Percentiles rank a stretch among this genome's conserved stretches.
phyloP scores from a whole-genome alignment of 306 rosid species.

The Vachellia pachyceras region DNA sequence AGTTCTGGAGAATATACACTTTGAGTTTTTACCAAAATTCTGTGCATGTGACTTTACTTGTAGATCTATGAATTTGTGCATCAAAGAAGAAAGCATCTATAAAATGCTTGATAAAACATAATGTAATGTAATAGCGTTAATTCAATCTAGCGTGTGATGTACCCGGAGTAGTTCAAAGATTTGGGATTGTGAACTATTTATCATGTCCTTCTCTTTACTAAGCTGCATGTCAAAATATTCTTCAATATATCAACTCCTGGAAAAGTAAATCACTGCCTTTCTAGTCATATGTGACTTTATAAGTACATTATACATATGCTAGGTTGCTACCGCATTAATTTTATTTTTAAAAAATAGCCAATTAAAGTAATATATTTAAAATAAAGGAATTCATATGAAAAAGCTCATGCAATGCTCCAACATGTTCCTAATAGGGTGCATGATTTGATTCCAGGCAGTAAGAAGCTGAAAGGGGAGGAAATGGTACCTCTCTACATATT shows the following conservation, averaged over 20 bases:
- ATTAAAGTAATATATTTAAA: background rate
- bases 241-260: background rate
- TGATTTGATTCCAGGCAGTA: background rate
- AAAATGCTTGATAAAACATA: background rate
- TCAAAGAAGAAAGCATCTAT: background rate
- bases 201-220: conserved; percentile 62
- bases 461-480: conserved; percentile 6
- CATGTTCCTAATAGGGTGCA: background rate
- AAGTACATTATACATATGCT: conserved; percentile 18
- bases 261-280: background rate
- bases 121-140: background rate
- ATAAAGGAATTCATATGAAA: background rate
- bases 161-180: conserved; percentile 63
- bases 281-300: background rate
- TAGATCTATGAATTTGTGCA: background rate
- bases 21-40: background rate
- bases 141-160: conserved; percentile 29
- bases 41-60: background rate
- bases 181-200: conserved; percentile 64
- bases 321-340: background rate
- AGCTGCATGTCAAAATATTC: conserved; percentile 58
- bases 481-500: conserved; percentile 67
- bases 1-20: background rate
- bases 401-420: background rate
- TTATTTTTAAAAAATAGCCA: background rate